Evolutionary conservation across 148 eudicot species (phyloP).

Genomic region (Agrostemma githago): DNA sequence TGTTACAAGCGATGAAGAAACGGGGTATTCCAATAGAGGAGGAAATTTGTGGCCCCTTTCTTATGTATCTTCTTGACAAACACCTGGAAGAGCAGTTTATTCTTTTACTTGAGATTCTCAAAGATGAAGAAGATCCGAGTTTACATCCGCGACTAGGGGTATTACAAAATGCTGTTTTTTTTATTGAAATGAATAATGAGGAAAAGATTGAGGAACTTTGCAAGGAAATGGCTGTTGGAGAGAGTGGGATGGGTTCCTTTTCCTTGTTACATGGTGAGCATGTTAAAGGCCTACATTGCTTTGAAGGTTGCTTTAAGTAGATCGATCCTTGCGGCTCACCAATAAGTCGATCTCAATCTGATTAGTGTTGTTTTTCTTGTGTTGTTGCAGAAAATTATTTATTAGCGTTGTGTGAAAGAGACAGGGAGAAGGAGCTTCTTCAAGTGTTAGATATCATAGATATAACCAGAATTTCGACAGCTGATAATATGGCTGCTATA

Average conservation of each 20-base stretch:
- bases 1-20: slow-evolving; percentile 58
- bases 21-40: slow-evolving; percentile 65
- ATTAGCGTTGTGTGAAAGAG: slow-evolving; percentile 77
- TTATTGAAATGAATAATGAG: slow-evolving; percentile 57
- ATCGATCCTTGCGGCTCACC: not conserved
- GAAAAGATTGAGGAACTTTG: slow-evolving; percentile 62
- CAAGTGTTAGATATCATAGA: slow-evolving; percentile 54
- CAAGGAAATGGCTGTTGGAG: slow-evolving; percentile 31
- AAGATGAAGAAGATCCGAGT: slow-evolving; percentile 48
- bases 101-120: slow-evolving; percentile 48
- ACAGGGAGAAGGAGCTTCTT: slow-evolving; percentile 59
- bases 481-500: slow-evolving; percentile 35
- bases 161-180: slow-evolving; percentile 88
- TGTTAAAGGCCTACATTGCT: slow-evolving; percentile 3
- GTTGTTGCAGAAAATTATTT: slow-evolving; percentile 72
- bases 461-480: slow-evolving; percentile 54
- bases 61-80: slow-evolving; percentile 61
- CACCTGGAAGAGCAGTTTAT: slow-evolving; percentile 61
- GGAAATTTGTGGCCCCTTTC: slow-evolving; percentile 70
- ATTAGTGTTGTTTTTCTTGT: slow-evolving; percentile 10
- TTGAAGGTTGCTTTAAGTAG: not conserved
- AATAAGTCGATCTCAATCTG: not conserved
- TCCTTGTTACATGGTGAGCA: slow-evolving; percentile 52
- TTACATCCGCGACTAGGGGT: slow-evolving; percentile 62
- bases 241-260: slow-evolving; percentile 36